These are phyloP conservation scores for Hyparrhenia diplandra DNA, from an alignment of 176 grass and related monocot species.

Conservation along the genomic window DNA sequence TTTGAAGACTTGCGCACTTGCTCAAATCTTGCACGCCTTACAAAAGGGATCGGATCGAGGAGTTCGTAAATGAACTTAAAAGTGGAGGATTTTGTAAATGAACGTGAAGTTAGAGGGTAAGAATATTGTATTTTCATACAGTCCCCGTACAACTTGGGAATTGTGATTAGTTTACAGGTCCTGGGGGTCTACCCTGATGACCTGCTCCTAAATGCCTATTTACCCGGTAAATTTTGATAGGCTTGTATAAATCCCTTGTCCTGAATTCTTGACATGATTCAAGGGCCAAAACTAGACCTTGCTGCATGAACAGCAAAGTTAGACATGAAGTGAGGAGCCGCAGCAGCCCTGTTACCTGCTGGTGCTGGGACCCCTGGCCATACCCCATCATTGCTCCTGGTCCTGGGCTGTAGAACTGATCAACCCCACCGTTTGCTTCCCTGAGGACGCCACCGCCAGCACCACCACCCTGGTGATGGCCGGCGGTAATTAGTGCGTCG, in stretches of 20 bases:
- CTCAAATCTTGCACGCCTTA: neutral
- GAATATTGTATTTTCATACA: neutral
- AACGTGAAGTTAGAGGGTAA: too few species aligned
- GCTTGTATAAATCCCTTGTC: neutral
- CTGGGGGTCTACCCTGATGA: too few species aligned
- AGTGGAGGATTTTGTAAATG: too few species aligned
- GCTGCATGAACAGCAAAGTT: conserved; percentile 47
- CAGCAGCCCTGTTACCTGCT: conserved; percentile 9
- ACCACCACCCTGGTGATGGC: conserved; percentile 12
- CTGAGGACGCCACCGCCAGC: conserved; percentile 4
- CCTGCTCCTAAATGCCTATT: neutral
- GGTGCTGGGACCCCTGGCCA: conserved; percentile 40
- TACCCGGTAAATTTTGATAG: neutral
- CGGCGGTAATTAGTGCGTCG: neutral
- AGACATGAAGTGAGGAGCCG: conserved; percentile 35
- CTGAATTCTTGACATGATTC: neutral
- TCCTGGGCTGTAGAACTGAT: conserved; percentile 37
- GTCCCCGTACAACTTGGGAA: neutral
- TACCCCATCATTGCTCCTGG: conserved; percentile 39
- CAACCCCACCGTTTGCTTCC: conserved; percentile 31
- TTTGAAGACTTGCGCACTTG: neutral
- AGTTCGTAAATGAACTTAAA: too few species aligned
- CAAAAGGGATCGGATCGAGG: neutral
- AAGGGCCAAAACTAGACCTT: conserved; percentile 57
- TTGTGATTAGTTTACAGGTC: conserved; percentile 5